Percentiles rank a stretch among this genome's conserved stretches.
Evolutionary conservation across 345 rosid genomes (phyloP).

Genomic region (Bruguiera sexangula): DNA sequence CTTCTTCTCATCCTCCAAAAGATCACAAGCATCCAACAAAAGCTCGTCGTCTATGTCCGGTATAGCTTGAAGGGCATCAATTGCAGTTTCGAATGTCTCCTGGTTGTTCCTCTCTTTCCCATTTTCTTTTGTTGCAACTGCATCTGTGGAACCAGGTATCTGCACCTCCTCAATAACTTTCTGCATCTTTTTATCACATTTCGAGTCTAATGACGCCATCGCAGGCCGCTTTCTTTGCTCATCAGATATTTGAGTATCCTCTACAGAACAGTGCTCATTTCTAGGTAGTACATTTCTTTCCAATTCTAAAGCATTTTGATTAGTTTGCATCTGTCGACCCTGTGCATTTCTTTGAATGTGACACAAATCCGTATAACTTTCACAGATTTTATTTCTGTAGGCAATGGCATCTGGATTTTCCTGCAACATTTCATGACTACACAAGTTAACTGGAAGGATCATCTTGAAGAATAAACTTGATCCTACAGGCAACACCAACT

Average conservation of each 20-base stretch:
- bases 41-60: constrained; percentile 70
- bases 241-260: constrained; percentile 23
- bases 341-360: constrained; percentile 43
- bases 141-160: constrained; percentile 23
- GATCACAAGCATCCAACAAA: constrained; percentile 76
- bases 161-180: constrained; percentile 38
- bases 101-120: constrained; percentile 23
- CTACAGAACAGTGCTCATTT: constrained; percentile 19
- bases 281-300: constrained; percentile 26
- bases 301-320: constrained; percentile 22
- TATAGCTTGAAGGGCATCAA: constrained; percentile 62
- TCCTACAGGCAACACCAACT: background rate
- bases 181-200: constrained; percentile 35
- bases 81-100: constrained; percentile 38
- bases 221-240: constrained; percentile 42
- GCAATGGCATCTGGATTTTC: constrained; percentile 52
- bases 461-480: background rate
- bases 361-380: constrained; percentile 43
- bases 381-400: constrained; percentile 47
- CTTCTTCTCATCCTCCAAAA: constrained; percentile 74
- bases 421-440: constrained; percentile 38
- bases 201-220: constrained; percentile 14
- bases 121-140: constrained; percentile 9
- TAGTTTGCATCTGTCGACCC: constrained; percentile 29
- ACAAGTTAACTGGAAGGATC: background rate